Base-by-base conservation (phyloP, 2,329 filamentous ascomycete genomes). In the Trichoderma brevicompactum region DNA sequence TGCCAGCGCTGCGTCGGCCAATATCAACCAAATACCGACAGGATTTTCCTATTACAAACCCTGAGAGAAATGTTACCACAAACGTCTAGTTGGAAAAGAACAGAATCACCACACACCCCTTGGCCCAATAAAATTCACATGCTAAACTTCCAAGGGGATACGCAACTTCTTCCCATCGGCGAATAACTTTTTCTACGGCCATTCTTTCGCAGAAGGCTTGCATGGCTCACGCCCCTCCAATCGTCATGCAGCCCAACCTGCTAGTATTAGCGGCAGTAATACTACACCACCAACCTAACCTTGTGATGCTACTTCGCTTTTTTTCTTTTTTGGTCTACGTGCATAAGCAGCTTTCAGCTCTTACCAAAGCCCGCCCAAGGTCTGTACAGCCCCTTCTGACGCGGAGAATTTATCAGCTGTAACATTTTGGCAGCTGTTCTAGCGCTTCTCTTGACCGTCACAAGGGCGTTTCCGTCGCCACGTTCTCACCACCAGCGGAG, bases 381-480 rank as follows among this genome's bases (percentile, higher is more conserved):
- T 28, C 38, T n/a, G 28, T 44, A 34, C 40, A 19, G 54, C 54
- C 32, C 55, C 36, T 34, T 44, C 32, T 60, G 56, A 7, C 15
- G 28, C 56, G 56, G 56, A 60, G 44, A 50, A 41, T 49, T n/a
- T 8, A 60, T 41, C 44, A 60, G 19, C 56, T 60, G 56, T 50
- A 40, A 40, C 44, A 28, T 17, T 50, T 23, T 17, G 34, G 13
- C 15, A 15, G 32, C 55, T 8, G 17, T 34, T 8, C 13, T n/a
- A 6, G 41, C 41, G 34, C 32, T 28, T 28, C 7, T 23, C 43
- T 36, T 23, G n/a, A 40, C 34, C n/a, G n/a, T 59, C 32, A 40
- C 32, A 49, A 38, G 34, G 9, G 13, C 34, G 12, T 8, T 41
- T 32, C 5, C 34, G 19, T 60, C 41, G 56, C 56, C 56, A 60